These are phyloP conservation scores for Stellera chamaejasme DNA, from an alignment of 345 rosid genomes.

Conservation along the genomic window DNA sequence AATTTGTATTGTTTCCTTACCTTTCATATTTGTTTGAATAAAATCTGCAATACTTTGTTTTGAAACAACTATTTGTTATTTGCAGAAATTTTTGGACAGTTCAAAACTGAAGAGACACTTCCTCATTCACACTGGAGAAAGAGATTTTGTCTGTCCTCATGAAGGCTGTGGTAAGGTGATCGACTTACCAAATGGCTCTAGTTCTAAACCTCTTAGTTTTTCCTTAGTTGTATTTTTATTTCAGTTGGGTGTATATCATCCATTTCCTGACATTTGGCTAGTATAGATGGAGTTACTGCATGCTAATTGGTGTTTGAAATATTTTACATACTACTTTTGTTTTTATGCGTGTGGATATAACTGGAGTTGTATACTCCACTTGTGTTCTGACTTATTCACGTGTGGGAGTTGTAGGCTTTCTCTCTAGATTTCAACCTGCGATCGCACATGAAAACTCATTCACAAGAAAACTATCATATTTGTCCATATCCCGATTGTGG, in stretches of 20 bases:
- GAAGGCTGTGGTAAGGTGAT: conserved; percentile 99
- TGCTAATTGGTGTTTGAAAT: not conserved
- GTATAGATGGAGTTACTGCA: no score
- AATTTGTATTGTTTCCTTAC: no score
- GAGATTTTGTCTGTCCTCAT: conserved; percentile 78
- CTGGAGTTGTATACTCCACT: not conserved
- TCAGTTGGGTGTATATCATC: no score
- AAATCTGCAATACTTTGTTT: no score
- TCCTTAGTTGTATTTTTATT: no score
- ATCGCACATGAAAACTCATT: conserved; percentile 98
- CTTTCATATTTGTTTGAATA: no score
- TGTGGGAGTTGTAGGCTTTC: conserved; percentile 64
- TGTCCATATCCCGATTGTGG: conserved; percentile 91
- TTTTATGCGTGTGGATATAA: conserved; percentile 1
- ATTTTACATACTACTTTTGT: not conserved
- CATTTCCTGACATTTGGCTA: no score
- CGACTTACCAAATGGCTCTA: not conserved
- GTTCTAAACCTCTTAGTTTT: not conserved
- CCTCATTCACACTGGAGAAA: conserved; percentile 92
- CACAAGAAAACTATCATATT: conserved; percentile 94
- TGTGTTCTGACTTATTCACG: conserved; percentile 5
- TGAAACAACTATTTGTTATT: conserved; percentile 7
- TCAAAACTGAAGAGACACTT: conserved; percentile 93
- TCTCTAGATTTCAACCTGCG: conserved; percentile 95
- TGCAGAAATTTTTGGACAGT: conserved; percentile 98